Base-by-base conservation (phyloP, 2,329 filamentous ascomycete species). In the Aspergillus sp. region DNA sequence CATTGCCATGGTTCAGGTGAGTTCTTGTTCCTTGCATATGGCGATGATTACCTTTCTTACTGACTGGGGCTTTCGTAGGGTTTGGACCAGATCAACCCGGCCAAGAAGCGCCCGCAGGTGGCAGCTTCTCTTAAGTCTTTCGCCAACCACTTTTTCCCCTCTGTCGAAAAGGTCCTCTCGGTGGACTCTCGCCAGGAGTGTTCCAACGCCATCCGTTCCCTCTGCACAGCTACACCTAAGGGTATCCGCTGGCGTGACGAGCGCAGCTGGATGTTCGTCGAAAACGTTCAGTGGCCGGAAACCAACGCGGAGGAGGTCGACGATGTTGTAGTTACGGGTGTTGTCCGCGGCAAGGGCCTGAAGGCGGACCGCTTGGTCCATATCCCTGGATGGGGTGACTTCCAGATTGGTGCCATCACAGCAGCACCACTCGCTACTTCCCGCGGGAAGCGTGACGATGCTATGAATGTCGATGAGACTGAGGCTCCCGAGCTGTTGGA, bases 201-300 rank as follows among this genome's bases (percentile, higher is more conserved):
- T 73, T 86, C 92, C 54, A 98, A 97, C 73, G 81, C 96, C 39
- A 90, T 98, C 77, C 86, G 96, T 55, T 94, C 92, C 27, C 80
- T 99, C 15, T 99, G 95, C 82, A 96, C 88, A 65, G 92, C 90
- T 38, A 92, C 90, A 47, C 94, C 95, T 10, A 98, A 96, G 79
- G 95, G 95, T 0, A 86, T 99, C n/a, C 83, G 89, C 64, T 99
- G 95, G 95, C 87, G 95, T 68, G 95, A 99, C 55, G 92, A 96
- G 66, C 86, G 95, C 67, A 96, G 92, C 69, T 99, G 95, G 91
- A 91, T 99, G 89, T 80, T 96, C 59, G 86, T 94, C 4, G 95
- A 99, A 66, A 85, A 93, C 27, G 82, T 96, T 56, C 79, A 85
- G 67, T 96, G 92, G 83, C 83, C 86, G 10, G 82, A 85, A 27